phyloP scores from a whole-genome alignment of 2,329 filamentous ascomycete genomes.

The Scedosporium minutisporum region DNA sequence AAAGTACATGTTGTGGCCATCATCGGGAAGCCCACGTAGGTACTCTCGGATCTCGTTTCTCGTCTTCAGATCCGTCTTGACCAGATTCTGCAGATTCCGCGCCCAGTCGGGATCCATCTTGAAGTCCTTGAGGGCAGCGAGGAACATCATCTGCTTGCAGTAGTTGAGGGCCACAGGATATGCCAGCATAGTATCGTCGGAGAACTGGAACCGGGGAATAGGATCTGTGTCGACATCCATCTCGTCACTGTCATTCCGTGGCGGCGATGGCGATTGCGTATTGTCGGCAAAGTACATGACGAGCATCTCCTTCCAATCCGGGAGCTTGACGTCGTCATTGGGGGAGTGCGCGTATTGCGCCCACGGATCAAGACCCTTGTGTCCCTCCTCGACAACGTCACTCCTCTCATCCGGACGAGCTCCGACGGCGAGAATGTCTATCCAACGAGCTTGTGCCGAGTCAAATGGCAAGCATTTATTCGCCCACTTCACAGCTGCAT shows the following conservation, averaged over 20 bases:
- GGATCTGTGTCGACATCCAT: constrained; percentile 14
- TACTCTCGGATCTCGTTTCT: constrained; percentile 50
- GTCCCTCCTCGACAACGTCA: constrained; percentile 83
- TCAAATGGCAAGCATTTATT: constrained; percentile 77
- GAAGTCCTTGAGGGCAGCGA: constrained; percentile 36
- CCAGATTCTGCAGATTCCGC: constrained; percentile 61
- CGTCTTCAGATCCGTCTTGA: constrained; percentile 59
- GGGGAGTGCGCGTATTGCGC: constrained; percentile 36
- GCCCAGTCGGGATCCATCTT: constrained; percentile 76
- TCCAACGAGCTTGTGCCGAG: constrained; percentile 74
- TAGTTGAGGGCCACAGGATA: constrained; percentile 64
- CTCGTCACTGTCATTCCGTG: constrained; percentile 22
- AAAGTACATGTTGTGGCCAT: constrained; percentile 29
- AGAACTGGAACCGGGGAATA: constrained; percentile 29
- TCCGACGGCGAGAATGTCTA: constrained; percentile 73
- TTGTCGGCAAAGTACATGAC: constrained; percentile 34
- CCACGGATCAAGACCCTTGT: constrained; percentile 70
- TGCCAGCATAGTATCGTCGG: constrained; percentile 37
- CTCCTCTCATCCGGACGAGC: constrained; percentile 58
- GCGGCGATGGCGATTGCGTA: neutral
- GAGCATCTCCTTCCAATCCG: constrained; percentile 42
- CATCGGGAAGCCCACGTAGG: constrained; percentile 25
- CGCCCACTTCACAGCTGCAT: constrained; percentile 77
- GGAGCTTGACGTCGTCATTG: constrained; percentile 24
- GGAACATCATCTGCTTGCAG: constrained; percentile 44